phyloP scores from a whole-genome alignment of 768 basidiomycete species.

The Amyloporia xantha region DNA sequence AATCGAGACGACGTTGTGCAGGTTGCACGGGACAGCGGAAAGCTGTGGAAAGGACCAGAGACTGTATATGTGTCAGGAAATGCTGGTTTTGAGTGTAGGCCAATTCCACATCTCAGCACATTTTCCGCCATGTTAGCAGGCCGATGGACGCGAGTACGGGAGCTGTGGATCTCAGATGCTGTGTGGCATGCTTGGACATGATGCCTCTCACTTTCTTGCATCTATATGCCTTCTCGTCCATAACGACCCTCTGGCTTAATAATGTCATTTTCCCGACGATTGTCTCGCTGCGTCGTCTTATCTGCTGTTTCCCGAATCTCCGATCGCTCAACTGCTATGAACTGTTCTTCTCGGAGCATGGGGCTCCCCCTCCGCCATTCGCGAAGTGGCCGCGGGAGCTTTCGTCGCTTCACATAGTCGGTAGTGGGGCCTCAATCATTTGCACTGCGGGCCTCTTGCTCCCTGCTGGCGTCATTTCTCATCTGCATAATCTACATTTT shows the following conservation, averaged over 20 bases:
- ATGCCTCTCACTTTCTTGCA: background rate
- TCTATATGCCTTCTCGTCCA: background rate
- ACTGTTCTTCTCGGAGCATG: background rate
- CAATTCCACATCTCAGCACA: background rate
- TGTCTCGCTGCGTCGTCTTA: background rate
- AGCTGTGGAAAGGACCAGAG: background rate
- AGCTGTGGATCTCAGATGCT: background rate
- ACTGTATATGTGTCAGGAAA: background rate
- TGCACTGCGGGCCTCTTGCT: background rate
- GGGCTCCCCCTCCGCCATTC: background rate
- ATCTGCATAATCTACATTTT: background rate
- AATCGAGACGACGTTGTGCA: background rate
- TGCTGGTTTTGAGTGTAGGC: background rate
- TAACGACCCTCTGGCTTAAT: background rate
- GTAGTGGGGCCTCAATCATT: background rate
- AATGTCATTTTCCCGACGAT: background rate
- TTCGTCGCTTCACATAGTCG: background rate
- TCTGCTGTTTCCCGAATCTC: background rate
- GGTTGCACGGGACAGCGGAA: background rate
- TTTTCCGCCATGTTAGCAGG: background rate
- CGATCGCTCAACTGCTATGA: background rate
- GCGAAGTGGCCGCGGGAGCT: background rate
- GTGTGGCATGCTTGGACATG: background rate
- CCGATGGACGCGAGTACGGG: background rate
- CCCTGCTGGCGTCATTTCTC: background rate